Conservation (phyloP, 2,329 filamentous ascomycete genomes). For the Dichotomopilus funicola region DNA sequence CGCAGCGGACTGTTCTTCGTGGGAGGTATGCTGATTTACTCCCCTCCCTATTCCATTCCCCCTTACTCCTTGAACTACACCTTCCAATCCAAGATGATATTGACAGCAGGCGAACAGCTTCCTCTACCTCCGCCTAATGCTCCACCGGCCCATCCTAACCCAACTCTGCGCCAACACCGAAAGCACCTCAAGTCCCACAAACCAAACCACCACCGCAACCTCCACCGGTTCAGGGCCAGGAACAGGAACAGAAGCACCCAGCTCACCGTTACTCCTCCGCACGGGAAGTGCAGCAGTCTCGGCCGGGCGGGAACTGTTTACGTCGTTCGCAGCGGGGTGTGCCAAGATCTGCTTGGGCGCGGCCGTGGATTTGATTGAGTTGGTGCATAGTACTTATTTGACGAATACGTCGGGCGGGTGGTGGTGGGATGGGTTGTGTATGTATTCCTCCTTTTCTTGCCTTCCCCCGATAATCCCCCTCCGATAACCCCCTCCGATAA, state of each 20-base stretch:
- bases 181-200: background rate
- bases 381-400: constrained; percentile 18
- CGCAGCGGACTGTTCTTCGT: constrained; percentile 16
- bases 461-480: background rate
- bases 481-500: background rate
- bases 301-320: constrained; percentile 12
- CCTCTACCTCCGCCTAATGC: constrained; percentile 21
- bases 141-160: constrained; percentile 21
- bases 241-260: background rate
- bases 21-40: constrained; percentile 8
- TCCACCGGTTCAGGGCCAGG: background rate
- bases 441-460: background rate
- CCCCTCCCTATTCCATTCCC: background rate
- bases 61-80: background rate
- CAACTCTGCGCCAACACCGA: constrained; percentile 13
- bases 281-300: background rate
- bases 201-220: too few relatives aligned
- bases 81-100: too few relatives aligned
- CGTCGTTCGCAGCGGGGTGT: constrained; percentile 15
- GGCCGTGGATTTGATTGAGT: constrained; percentile 18
- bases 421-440: constrained; percentile 24
- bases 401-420: constrained; percentile 18
- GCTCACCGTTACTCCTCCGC: constrained; percentile 1
- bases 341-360: constrained; percentile 17
- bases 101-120: constrained; percentile 11